Base-by-base conservation (phyloP, 2,329 filamentous ascomycete species). In the Aureobasidium sp. region DNA sequence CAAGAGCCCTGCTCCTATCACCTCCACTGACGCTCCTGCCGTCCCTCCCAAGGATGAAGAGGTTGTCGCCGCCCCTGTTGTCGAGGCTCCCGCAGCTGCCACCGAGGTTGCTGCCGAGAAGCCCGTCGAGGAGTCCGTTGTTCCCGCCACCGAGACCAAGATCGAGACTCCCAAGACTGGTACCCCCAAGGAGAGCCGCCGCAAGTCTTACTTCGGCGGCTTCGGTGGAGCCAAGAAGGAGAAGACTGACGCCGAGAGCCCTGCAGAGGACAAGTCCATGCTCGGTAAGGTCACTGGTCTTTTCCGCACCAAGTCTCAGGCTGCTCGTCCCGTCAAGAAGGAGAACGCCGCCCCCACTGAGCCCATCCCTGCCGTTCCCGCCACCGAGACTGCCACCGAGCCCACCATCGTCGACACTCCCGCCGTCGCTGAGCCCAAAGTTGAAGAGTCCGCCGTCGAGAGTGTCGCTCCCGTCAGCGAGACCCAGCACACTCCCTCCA, bases 271-370 rank as follows among this genome's bases (percentile, higher is more conserved):
- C 61, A 59, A 47, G 55, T 47, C 41, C 14, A 37, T 58, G 42
- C 41, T 62, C 57, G 65, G 66, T 58, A 70, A 68, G 61, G 66
- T 72, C 36, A 66, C 66, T 58, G 69, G 69, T 42, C 68, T 75
- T 29, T 71, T 74, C 67, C 75, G 76, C 67, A 73, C 72, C 34
- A 69, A 73, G 67, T 75, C 72, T 72, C 77, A 77, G 71, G 73
- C 74, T 55, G 69, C 70, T 64, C 75, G 72, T 71, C 68, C 69
- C 64, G 62, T 61, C 62, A 75, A 76, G 65, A 70, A 70, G 69
- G 72, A 74, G 68, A 72, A 68, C 39, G 65, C 65, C 41, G 61
- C 71, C 41, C 69, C 73, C n/a, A 68, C 72, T 61, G 73, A 67
- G 63, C 41, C 62, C 29, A 37, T 59, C 27, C 49, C 53, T 20